Evolutionary conservation across 768 basidiomycete genomes (phyloP).

Genomic region (Bullera alba): DNA sequence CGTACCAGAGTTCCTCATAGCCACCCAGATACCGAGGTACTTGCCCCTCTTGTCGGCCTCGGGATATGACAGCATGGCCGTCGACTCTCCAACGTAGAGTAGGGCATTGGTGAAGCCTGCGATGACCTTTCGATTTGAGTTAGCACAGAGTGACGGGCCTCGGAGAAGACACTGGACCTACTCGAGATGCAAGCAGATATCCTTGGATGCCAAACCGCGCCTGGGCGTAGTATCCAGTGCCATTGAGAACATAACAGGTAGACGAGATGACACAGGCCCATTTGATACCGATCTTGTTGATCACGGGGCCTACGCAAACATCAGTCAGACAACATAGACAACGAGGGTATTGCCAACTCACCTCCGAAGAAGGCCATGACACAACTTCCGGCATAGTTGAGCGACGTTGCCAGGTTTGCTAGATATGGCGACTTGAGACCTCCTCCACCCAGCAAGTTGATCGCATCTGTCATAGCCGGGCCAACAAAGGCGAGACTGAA

Average conservation of each 20-base stretch:
- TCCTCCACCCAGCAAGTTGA: conserved; percentile 24
- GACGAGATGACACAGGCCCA: conserved; percentile 22
- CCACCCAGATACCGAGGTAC: conserved; percentile 21
- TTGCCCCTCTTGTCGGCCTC: conserved; percentile 4
- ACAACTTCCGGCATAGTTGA: conserved; percentile 13
- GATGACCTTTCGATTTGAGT: conserved; percentile 4
- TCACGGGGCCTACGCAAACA: no score
- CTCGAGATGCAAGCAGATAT: conserved; percentile 6
- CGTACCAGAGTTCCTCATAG: conserved; percentile 15
- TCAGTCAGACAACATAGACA: no score
- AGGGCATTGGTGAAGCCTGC: conserved; percentile 13
- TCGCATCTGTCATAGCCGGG: conserved; percentile 25
- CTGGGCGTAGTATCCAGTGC: conserved; percentile 14
- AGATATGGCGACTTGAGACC: conserved; percentile 19
- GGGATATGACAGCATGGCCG: conserved; percentile 24
- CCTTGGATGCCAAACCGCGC: conserved; percentile 4
- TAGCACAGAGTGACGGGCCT: no score
- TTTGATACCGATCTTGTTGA: conserved; percentile 33
- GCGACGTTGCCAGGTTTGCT: conserved; percentile 11
- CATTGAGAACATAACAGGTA: conserved; percentile 9
- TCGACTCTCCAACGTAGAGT: conserved; percentile 20
- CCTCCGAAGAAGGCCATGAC: conserved; percentile 25
- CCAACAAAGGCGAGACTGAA: conserved; percentile 10
- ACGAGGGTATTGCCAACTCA: no score
- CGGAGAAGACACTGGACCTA: no score